Evolutionary conservation across 805 yeast species (phyloP).

Genomic region (Clavispora fructus): DNA sequence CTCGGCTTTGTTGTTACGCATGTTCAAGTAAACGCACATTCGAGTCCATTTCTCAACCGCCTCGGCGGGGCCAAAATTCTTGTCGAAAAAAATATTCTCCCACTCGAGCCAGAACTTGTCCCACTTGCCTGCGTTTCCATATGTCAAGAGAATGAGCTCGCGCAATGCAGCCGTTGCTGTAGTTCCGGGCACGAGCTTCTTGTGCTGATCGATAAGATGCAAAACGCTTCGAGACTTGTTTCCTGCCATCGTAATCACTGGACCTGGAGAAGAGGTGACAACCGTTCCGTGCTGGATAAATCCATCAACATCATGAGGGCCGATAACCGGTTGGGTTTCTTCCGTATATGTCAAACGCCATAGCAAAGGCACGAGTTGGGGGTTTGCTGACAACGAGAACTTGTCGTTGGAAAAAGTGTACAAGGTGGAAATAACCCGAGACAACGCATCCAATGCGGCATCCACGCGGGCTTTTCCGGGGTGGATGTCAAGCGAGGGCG

Average conservation of each 20-base stretch:
- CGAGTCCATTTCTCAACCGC: conserved; percentile 25
- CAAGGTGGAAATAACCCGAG: conserved; percentile 24
- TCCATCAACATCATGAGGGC: conserved; percentile 22
- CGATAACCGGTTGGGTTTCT: conserved; percentile 11
- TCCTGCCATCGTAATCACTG: conserved; percentile 15
- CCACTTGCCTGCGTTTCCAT: conserved; percentile 38
- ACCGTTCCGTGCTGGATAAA: conserved; percentile 12
- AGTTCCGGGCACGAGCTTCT: conserved; percentile 3
- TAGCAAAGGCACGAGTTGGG: conserved; percentile 29
- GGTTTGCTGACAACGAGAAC: conserved; percentile 20
- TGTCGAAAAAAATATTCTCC: conserved; percentile 17
- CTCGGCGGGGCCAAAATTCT: conserved; percentile 1
- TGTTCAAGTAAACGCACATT: conserved; percentile 28
- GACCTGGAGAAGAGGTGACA: conserved; percentile 4
- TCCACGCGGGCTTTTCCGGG: conserved; percentile 14
- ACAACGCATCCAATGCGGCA: conserved; percentile 17
- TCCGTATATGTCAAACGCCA: conserved; percentile 27
- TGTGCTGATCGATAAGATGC: conserved; percentile 21
- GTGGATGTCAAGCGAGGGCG: conserved; percentile 17
- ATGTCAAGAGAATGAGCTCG: conserved; percentile 31
- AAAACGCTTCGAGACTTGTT: conserved; percentile 28
- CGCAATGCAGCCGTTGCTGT: conserved; percentile 17
- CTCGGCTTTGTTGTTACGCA: conserved; percentile 22
- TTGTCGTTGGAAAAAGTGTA: conserved; percentile 21
- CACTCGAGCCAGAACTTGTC: conserved; percentile 34